Base-by-base conservation (phyloP, 495 filamentous ascomycete species). In the Trichoderma erinaceum region DNA sequence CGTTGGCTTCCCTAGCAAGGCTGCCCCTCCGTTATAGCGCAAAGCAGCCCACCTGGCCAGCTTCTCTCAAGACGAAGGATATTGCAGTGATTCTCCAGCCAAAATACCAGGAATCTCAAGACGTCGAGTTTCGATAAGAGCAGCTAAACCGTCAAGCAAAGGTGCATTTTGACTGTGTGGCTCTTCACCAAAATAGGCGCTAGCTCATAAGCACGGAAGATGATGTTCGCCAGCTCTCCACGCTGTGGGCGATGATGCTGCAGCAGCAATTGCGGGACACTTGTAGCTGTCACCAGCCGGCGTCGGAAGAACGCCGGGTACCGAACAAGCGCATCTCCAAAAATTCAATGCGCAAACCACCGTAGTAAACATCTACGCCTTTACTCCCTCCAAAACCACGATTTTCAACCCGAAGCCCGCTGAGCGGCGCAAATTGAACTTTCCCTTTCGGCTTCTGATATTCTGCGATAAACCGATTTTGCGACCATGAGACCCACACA, bases 401-500 rank as follows among this genome's bases (percentile, higher is more conserved):
- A 52, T 23, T 21, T 5, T 10, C 48, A 52, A 52, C 4, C n/a
- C 1, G 2, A 18, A 52, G 21, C 4, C 48, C 48, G 48, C 48
- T 23, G 8, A 52, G 48, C 48, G 48, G 48, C 21, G 48, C n/a
- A 52, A 52, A 21, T 23, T 18, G 48, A 18, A 21, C n/a, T 15
- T 25, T 23, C 12, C 50, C n/a, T 21, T 23, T 21, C 50, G n/a
- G 27, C 15, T 27, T 41, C 29, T 25, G 6, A 12, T 35, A 66
- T 21, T n/a, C 27, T 11, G 5, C 41, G 21, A 50, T 41, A 23
- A 21, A 27, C 27, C 1, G 3, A 43, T 18, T 8, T 16, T 16
- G 41, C 56, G 12, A 75, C 69, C 27, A 87, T 87, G 85, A 83
- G 90, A 78, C 90, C 93, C 18, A 90, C 94, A 23, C 79, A 86